phyloP scores from a whole-genome alignment of 768 basidiomycete species.

The Austroboletus eburneus region DNA sequence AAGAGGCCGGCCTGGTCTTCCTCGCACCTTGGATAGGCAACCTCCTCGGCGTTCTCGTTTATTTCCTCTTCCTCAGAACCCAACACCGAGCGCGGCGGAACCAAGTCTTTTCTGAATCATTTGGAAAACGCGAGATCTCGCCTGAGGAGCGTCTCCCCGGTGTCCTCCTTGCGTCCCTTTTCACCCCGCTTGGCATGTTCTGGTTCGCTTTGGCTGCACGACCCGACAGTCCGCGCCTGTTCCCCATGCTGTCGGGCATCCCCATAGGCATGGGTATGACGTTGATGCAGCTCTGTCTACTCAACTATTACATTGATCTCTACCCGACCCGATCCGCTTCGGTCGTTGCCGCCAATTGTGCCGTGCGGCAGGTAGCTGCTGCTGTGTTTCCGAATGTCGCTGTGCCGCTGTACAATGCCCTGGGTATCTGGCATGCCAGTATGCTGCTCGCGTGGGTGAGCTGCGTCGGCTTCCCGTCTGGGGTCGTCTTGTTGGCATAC shows the following conservation, averaged over 20 bases:
- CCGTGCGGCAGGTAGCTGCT: constrained; percentile 19
- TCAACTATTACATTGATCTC: constrained; percentile 30
- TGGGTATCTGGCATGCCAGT: constrained; percentile 20
- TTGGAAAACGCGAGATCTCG: constrained; percentile 19
- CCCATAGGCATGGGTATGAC: constrained; percentile 30
- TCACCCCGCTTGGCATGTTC: constrained; percentile 27
- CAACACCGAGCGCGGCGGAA: constrained; percentile 13
- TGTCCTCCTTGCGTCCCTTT: constrained; percentile 20
- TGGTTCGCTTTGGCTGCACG: constrained; percentile 24
- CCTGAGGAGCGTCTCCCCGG: constrained; percentile 29
- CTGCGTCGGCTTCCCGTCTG: constrained; percentile 22
- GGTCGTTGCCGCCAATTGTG: constrained; percentile 26
- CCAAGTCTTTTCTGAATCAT: constrained; percentile 15
- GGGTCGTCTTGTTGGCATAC: constrained; percentile 15
- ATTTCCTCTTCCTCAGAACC: constrained; percentile 25
- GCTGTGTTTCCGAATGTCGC: constrained; percentile 23
- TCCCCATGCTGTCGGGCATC: constrained; percentile 21
- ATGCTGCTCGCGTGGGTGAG: constrained; percentile 19
- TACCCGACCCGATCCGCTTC: constrained; percentile 29
- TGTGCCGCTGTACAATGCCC: constrained; percentile 18
- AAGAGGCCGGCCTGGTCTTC: constrained; percentile 22
- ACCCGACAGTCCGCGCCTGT: constrained; percentile 4
- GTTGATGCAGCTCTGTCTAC: constrained; percentile 23
- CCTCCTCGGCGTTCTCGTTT: constrained; percentile 23
- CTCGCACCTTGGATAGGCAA: constrained; percentile 26